A percentile compares a stretch with the other conserved stretches of the same genome.
Evolutionary conservation across 108 stramenopile species (phyloP).

Genomic region (Skeletonema costatum): DNA sequence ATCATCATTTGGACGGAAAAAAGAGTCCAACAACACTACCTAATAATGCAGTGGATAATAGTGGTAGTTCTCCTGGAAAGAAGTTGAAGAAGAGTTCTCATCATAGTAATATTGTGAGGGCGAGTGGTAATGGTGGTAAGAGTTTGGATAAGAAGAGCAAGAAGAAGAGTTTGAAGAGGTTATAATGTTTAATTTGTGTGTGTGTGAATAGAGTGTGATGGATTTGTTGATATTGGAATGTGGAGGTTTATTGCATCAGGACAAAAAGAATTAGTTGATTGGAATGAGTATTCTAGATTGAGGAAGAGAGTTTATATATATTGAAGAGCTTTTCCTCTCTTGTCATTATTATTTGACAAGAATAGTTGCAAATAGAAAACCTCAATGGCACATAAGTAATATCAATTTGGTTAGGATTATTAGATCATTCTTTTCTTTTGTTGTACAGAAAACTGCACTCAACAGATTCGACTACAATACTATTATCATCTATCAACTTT

Average conservation of each 20-base stretch:
- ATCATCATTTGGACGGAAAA: not conserved
- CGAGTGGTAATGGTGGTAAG: conserved; percentile 36
- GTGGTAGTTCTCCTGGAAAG: not conserved
- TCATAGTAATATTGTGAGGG: conserved; percentile 32
- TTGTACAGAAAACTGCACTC: too few relatives aligned
- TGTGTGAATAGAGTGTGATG: not conserved
- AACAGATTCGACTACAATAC: too few relatives aligned
- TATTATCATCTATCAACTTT: too few relatives aligned
- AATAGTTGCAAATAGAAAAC: too few relatives aligned
- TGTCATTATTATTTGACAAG: too few relatives aligned
- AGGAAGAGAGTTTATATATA: too few relatives aligned
- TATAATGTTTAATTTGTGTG: conserved; percentile 33
- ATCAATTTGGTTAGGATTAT: too few relatives aligned
- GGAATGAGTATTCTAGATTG: too few relatives aligned
- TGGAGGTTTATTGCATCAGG: not conserved
- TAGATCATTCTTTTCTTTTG: too few relatives aligned
- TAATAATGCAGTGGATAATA: not conserved
- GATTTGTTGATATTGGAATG: not conserved
- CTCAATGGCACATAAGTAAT: too few relatives aligned
- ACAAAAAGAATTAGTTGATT: too few relatives aligned
- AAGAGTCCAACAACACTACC: not conserved
- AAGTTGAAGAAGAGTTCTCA: conserved; percentile 27
- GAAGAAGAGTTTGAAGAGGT: conserved; percentile 80
- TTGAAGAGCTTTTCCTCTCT: too few relatives aligned
- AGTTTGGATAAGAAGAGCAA: conserved; percentile 57